Evolutionary conservation across 352 stramenopile species (phyloP), one percentile per base, ranked within the genome.

Genomic region (Globisporangium uncinulatum): DNA sequence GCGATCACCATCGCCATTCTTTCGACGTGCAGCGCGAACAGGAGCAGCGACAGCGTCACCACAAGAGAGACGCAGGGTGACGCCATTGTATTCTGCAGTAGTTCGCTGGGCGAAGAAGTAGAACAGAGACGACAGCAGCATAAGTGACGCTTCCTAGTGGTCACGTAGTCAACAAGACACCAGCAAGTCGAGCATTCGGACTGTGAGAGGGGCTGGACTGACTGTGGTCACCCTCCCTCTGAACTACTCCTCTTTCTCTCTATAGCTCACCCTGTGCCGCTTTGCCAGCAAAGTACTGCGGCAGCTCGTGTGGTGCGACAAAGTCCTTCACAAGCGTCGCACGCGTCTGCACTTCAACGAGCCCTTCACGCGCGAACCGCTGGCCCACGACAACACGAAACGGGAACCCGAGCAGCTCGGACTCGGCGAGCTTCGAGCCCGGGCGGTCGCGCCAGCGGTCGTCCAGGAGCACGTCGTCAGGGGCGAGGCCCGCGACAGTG

Each of bases 351-450:
- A 92, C 74, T 58, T 94, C 84, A 0, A 94, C 80, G 6, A 92
- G 69, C 8, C 81, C 78, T 68, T 92, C 85, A 29, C 76, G 81
- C 3, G 61, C 69, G 51, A 89, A 94, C 6, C 77, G 74, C 59
- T 89, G 94, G 59, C 87, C 87, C 17, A 96, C 72, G 5, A 95
- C 83, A 13, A 95, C 70, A 36, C 84, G 83, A 65, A 81, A 92
- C n/a, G 87, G 87, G 53, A 88, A 92, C 0, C 87, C 87, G 10
- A 94, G 67, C 37, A 96, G 83, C 67, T 96, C 86, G 2, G 85
- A 88, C 54, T 96, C 87, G 19, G 79, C 81, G 29, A 96, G 64
- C 61, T 92, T 94, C 0, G 73, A 83, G 10, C 87, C 87, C 0
- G 85, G 76, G 36, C 83, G 88, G 50, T 94, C 85, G 51, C 72